Evolutionary conservation across 73 alveolate species (phyloP).

Genomic region (Paramecium biaurelia): DNA sequence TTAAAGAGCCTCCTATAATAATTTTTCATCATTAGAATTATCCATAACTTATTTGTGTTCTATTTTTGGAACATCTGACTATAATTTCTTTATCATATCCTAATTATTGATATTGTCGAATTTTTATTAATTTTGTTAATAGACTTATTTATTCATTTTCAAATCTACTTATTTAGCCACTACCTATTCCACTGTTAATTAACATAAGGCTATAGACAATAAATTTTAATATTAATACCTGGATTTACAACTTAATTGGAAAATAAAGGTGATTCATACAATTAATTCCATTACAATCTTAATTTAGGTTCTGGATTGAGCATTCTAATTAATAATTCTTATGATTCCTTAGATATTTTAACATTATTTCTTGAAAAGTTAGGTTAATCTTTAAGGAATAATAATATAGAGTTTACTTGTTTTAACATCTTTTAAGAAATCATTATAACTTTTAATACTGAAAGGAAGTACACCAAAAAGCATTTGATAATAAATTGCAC

Average conservation of each 20-base stretch:
- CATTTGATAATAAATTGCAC: constrained; percentile 9
- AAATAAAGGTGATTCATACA: constrained; percentile 31
- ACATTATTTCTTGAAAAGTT: background rate
- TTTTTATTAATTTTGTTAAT: background rate
- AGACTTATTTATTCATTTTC: constrained; percentile 10
- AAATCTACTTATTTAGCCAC: constrained; percentile 14
- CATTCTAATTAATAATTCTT: constrained; percentile 3
- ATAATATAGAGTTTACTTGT: background rate
- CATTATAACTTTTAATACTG: constrained; percentile 29
- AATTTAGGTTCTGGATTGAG: background rate
- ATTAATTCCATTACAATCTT: constrained; percentile 27
- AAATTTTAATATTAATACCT: background rate
- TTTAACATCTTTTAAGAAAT: constrained; percentile 37
- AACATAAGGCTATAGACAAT: background rate
- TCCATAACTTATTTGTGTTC: background rate
- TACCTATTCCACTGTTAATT: background rate
- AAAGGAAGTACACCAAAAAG: constrained; percentile 7
- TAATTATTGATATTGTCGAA: background rate
- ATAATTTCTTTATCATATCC: background rate
- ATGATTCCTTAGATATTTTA: background rate
- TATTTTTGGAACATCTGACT: background rate
- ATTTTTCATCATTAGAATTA: background rate
- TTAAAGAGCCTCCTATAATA: background rate
- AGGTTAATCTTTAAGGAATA: background rate
- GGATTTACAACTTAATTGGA: background rate